These are phyloP conservation scores for Rhizoctonia solani DNA, from an alignment of 1,284 basidiomycete genomes.

Conservation along the genomic window DNA sequence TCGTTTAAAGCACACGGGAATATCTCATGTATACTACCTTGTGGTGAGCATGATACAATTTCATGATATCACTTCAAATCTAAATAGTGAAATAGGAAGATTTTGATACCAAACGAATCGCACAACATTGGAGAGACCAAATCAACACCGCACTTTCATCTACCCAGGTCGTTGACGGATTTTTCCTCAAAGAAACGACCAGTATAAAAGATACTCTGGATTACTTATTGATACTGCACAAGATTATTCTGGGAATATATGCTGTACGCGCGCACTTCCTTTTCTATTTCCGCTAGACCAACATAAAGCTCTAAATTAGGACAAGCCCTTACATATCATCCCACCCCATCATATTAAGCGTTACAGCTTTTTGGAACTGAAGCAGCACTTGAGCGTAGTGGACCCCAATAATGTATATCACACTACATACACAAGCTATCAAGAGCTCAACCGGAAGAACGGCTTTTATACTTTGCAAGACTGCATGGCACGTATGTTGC, in stretches of 20 bases:
- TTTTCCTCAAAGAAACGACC: conserved; percentile 56
- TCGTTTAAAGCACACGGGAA: conserved; percentile 52
- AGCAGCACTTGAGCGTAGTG: conserved; percentile 45
- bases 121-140: conserved; percentile 48
- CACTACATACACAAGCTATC: conserved; percentile 52
- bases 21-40: conserved; percentile 55
- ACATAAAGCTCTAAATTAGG: too few species aligned
- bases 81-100: conserved; percentile 17
- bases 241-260: conserved; percentile 50
- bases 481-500: conserved; percentile 55
- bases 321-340: conserved; percentile 38
- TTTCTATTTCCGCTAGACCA: too few species aligned
- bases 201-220: conserved; percentile 54
- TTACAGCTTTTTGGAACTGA: conserved; percentile 45
- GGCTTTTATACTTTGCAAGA: conserved; percentile 50
- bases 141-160: conserved; percentile 53
- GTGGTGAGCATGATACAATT: conserved; percentile 49
- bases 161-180: conserved; percentile 57
- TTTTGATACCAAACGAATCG: conserved; percentile 29
- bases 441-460: conserved; percentile 54
- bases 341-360: conserved; percentile 44
- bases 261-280: too few species aligned
- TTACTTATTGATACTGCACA: conserved; percentile 48
- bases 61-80: background rate
- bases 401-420: conserved; percentile 46